Evolutionary conservation across 139 green algal genomes (phyloP).

Genomic region (Ettlia oleoabundans): DNA sequence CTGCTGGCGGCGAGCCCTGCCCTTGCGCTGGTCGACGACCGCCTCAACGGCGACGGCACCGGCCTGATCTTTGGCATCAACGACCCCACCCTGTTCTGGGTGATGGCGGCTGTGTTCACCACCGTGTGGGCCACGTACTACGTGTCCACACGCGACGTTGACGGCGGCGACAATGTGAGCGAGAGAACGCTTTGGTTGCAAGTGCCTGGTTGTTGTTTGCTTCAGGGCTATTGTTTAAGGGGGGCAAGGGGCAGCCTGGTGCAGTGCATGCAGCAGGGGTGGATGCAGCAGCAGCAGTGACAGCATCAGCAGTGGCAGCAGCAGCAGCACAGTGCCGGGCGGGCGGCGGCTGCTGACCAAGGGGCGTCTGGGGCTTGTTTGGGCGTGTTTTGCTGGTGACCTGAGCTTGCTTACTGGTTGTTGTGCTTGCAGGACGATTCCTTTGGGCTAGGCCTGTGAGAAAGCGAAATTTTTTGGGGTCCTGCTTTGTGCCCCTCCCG

Average conservation of each 20-base stretch:
- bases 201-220: too few species aligned
- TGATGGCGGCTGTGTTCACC: slow-evolving; percentile 45
- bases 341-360: not conserved
- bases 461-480: too few species aligned
- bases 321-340: not conserved
- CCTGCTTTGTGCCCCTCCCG: too few species aligned
- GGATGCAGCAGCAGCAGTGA: too few species aligned
- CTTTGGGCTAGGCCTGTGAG: not conserved
- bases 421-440: slow-evolving; percentile 5
- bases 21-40: slow-evolving; percentile 61
- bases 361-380: slow-evolving; percentile 2
- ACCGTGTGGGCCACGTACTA: slow-evolving; percentile 56
- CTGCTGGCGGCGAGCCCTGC: slow-evolving; percentile 53
- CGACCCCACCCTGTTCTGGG: slow-evolving; percentile 60
- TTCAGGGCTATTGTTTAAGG: too few species aligned
- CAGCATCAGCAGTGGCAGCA: too few species aligned
- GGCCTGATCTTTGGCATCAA: slow-evolving; percentile 63
- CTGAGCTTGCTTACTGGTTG: too few species aligned
- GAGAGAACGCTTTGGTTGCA: not conserved
- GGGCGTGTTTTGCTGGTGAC: too few species aligned
- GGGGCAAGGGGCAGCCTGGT: too few species aligned
- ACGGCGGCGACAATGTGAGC: slow-evolving; percentile 43
- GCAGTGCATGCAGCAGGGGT: too few species aligned
- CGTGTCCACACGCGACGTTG: slow-evolving; percentile 40
- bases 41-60: slow-evolving; percentile 62